Percentiles rank a stretch among this genome's conserved stretches.
Conservation (phyloP, 2,329 filamentous ascomycete genomes). For the Aureobasidium zeae region DNA sequence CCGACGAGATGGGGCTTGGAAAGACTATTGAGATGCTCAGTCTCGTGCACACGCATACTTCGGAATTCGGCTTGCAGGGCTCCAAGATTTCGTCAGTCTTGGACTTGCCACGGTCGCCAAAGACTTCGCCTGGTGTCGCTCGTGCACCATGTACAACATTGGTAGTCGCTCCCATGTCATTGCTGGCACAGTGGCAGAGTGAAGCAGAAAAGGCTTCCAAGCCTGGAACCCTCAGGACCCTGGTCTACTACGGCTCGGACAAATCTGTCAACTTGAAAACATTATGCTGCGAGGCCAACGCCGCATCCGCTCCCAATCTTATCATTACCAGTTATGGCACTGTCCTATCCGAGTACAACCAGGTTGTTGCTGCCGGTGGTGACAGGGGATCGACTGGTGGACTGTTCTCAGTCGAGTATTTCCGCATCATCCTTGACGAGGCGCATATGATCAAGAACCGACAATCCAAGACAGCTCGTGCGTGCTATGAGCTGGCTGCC, state of each 20-base stretch:
- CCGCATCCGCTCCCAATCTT: constrained; percentile 68
- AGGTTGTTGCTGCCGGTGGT: constrained; percentile 58
- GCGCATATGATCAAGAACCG: constrained; percentile 83
- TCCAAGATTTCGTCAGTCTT: constrained; percentile 35
- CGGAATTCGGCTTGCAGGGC: constrained; percentile 32
- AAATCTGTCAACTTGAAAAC: constrained; percentile 70
- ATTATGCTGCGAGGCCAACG: constrained; percentile 67
- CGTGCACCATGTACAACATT: constrained; percentile 80
- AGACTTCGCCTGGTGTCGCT: constrained; percentile 48
- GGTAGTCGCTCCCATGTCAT: constrained; percentile 92
- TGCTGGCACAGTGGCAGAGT: constrained; percentile 94
- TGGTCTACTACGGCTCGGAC: constrained; percentile 88
- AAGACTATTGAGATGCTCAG: constrained; percentile 99
- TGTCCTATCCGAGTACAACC: constrained; percentile 79
- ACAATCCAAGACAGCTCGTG: constrained; percentile 85
- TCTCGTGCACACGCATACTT: constrained; percentile 75
- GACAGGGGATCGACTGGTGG: constrained; percentile 55
- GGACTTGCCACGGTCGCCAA: constrained; percentile 53
- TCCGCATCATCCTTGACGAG: constrained; percentile 90
- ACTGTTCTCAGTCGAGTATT: constrained; percentile 87
- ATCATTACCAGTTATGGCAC: constrained; percentile 94
- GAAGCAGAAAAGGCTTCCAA: constrained; percentile 87
- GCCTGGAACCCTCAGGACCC: constrained; percentile 67
- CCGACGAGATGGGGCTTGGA: constrained; percentile 94
- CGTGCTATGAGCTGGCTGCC: constrained; percentile 82